A percentile compares a stretch with the other conserved stretches of the same genome.
Evolutionary conservation across 2,329 filamentous ascomycete species (phyloP).

Genomic region (Fulvia fulva): DNA sequence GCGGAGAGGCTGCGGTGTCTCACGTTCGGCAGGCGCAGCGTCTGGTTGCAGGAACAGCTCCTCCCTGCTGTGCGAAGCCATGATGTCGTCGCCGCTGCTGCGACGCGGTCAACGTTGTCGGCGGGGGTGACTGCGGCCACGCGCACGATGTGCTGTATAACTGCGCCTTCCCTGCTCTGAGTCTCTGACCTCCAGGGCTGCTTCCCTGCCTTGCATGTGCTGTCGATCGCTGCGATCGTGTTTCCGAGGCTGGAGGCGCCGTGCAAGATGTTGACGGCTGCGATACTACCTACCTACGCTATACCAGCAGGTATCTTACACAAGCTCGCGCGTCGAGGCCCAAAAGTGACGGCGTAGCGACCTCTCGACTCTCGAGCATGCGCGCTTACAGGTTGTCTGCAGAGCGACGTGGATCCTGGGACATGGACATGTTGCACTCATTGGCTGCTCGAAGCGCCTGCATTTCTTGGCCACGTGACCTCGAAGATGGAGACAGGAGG

Average conservation of each 20-base stretch:
- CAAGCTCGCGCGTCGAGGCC: slow-evolving; percentile 2
- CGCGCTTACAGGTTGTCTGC: not conserved
- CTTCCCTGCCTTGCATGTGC: slow-evolving; percentile 4
- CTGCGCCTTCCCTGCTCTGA: not conserved
- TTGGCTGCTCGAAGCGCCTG: slow-evolving; percentile 3
- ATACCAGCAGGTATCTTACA: not conserved
- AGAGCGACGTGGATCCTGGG: slow-evolving; percentile 1
- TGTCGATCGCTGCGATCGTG: not conserved
- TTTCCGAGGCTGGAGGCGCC: not conserved
- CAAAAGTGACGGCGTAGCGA: not conserved
- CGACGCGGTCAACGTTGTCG: not conserved
- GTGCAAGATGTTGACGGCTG: not conserved
- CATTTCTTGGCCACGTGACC: not conserved
- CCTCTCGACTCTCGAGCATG: not conserved
- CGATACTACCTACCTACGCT: not conserved
- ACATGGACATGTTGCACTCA: not conserved
- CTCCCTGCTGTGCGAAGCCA: slow-evolving; percentile 15
- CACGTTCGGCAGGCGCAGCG: slow-evolving; percentile 11
- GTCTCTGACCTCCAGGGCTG: too few relatives aligned
- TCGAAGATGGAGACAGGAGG: not conserved
- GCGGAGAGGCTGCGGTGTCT: slow-evolving; percentile 31
- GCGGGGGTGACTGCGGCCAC: not conserved
- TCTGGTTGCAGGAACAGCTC: slow-evolving; percentile 23
- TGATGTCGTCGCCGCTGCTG: slow-evolving; percentile 4
- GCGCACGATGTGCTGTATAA: not conserved